Evolutionary conservation across 2,329 filamentous ascomycete genomes (phyloP), one percentile per base, ranked within the genome.

Genomic region (Cladosporium sphaerospermum): DNA sequence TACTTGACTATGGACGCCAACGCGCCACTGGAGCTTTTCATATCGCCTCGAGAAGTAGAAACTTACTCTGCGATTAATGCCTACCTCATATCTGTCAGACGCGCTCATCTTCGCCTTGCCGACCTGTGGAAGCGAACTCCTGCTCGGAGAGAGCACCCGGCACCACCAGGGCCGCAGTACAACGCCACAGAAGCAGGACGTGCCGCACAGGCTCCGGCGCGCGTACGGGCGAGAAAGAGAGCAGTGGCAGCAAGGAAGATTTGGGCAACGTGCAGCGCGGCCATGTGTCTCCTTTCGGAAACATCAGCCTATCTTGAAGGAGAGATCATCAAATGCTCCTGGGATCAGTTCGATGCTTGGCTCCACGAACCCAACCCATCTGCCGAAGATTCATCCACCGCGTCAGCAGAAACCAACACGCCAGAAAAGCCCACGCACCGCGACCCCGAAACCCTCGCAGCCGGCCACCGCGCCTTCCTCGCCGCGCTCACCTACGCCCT

Each of bases 261-360:
- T 1, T 99, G 93, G 93, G 92, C 90, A 0, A 95, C 89, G 0
- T 86, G 87, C 61, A 90, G 88, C 64, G 88, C 90, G 2, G 86
- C 89, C 1, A 81, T 95, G 3, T 96, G 96, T 71, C 87, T 97
- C 61, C 76, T 97, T 3, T 89, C 88, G 0, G 91, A 96, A 67
- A 85, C 89, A 11, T 87, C 92, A 60, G 83, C 83, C 3, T 97
- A 95, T 63, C 83, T 97, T 42, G 92, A 96, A 68, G 89, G 88
- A 1, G 90, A 96, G 64, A 85, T 97, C 6, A 85, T 96, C 11
- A 82, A 84, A 55, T 84, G 84, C 32, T 84, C 89, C 1, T 96
- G 90, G 82, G 80, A 85, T 13, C 83, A 87, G 48, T 91, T 97
- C 61, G 81, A 86, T 50, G 68, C 71, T 11, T 96, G 91, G 89